Base-by-base conservation (phyloP, 2,329 filamentous ascomycete genomes). In the Eutypa lata region DNA sequence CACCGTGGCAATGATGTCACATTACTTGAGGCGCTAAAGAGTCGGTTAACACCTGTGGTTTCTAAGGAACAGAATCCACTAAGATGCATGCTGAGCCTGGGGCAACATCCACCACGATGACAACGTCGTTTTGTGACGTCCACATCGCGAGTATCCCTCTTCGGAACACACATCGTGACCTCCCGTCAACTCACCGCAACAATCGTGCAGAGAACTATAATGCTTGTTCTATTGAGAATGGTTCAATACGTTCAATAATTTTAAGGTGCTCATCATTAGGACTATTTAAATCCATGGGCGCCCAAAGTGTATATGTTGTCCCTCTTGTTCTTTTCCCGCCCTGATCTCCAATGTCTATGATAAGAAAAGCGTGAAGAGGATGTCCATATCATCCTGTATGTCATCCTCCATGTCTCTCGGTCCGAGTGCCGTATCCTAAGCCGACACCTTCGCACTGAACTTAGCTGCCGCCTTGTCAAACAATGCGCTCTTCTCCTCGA, bases 391-490 rank as follows among this genome's bases (percentile, higher is more conserved):
- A 18, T 10, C 38, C 10, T 14, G 38, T 19, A 18, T 42, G 5
- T 11, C 19, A 4, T 42, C 13, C n/a, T 38, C 35, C n/a, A 14
- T 18, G 35, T 6, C 35, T 38, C 6, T 19, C 42, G 14, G n/a
- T 50, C 47, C 13, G 37, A 43, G 43, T 53, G 11, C 40, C 35
- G 33, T 44, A 31, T 38, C 53, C 71, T 70, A 83, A 56, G 81
- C 78, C 56, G 86, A 79, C 57, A 91, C 90, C 77, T 93, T 96
- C 33, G 92, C 82, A 60, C 84, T 87, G 73, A 94, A 97, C 75
- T 96, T 97, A 24, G 83, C 79, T 19, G 89, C 90, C 13, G 92
- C 92, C 64, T 86, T 86, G 70, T 96, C 90, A 68, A 97, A 97
- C 53, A 91, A 73, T n/a, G 79, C 82, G 70, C 85, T 90, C 86